Percentiles rank a stretch among this genome's conserved stretches.
These are phyloP conservation scores for Knufia fluminis DNA, from an alignment of 2,329 filamentous ascomycete species.

Conservation along the genomic window DNA sequence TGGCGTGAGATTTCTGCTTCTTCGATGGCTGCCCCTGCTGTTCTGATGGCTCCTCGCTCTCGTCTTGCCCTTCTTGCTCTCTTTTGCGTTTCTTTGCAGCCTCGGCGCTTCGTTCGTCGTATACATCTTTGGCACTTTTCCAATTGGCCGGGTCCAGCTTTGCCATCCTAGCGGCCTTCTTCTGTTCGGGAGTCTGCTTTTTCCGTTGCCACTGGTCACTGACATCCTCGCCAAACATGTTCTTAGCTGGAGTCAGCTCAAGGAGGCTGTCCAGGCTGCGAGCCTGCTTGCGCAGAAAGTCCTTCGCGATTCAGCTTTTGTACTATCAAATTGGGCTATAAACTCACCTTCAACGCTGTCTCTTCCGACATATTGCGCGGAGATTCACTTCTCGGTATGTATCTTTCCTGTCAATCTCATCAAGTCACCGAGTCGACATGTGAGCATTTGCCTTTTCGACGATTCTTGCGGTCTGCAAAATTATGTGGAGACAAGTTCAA, in stretches of 20 bases:
- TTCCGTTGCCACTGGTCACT: conserved; percentile 88
- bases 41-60: conserved; percentile 24
- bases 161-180: conserved; percentile 68
- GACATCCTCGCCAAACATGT: conserved; percentile 80
- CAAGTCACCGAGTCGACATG: not conserved
- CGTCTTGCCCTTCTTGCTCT: conserved; percentile 47
- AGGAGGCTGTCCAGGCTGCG: conserved; percentile 79
- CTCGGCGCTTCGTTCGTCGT: conserved; percentile 67
- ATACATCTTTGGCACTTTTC: conserved; percentile 85
- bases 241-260: conserved; percentile 79
- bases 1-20: conserved; percentile 12
- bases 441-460: not conserved
- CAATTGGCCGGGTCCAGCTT: conserved; percentile 87
- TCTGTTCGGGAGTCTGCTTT: conserved; percentile 90
- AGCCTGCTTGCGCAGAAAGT: conserved; percentile 45
- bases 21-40: conserved; percentile 11
- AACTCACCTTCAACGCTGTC: not conserved
- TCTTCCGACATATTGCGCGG: conserved; percentile 1
- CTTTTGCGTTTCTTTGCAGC: conserved; percentile 68
- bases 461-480: conserved; percentile 1
- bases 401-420: not conserved
- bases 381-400: no score
- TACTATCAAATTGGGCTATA: not conserved
- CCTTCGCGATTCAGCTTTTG: conserved; percentile 28
- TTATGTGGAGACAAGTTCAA: not conserved